Base-by-base conservation (phyloP, 179 eudicot species). In the Patellifolia procumbens region DNA sequence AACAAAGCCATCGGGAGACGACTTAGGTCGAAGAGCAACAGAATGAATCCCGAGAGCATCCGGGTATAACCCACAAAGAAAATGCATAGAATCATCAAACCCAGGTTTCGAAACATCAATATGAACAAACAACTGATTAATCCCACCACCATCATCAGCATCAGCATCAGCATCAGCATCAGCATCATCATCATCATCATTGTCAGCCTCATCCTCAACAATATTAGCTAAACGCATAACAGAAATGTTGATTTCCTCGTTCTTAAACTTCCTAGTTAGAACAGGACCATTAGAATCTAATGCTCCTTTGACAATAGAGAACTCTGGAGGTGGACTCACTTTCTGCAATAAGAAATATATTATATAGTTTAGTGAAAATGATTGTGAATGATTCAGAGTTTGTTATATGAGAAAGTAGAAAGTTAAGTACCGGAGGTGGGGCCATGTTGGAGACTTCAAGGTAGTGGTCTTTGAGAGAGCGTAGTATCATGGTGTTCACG, bases 21-120 rank as follows among this genome's bases (percentile, higher is more conserved):
- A 74, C 84, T 88, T 91, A 22, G 93, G 91, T 67, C 93, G 88
- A 84, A 91, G 77, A n/a, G 97, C 83, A 81, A 94, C 89, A 28
- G 98, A 91, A 37, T 94, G 97, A 79, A 94, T 89, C 43, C 97
- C 97, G 74, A 92, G 53, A 11, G 97, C 97, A 85, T 94, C 98
- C 1, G 97, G 99, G 67, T 93, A 95, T 83, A 95, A 77, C 45
- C 97, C 97, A 60, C 97, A 95, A 32, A 95, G 93, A 52, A 95
- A 86, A 79, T 88, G 94, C 89, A 95, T 66, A 55, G 92, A 81
- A 20, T 87, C 79, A 12, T 79, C 76, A 76, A 83, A 82, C 26
- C 86, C 89, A 42, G 89, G 93, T 82, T 92, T 95, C 16, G 89
- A 80, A 42, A 95, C 82, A 79, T 89, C 95, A 68, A 91, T 87